Conservation (phyloP, 345 rosid species). For the Euphorbia tirucalli region DNA sequence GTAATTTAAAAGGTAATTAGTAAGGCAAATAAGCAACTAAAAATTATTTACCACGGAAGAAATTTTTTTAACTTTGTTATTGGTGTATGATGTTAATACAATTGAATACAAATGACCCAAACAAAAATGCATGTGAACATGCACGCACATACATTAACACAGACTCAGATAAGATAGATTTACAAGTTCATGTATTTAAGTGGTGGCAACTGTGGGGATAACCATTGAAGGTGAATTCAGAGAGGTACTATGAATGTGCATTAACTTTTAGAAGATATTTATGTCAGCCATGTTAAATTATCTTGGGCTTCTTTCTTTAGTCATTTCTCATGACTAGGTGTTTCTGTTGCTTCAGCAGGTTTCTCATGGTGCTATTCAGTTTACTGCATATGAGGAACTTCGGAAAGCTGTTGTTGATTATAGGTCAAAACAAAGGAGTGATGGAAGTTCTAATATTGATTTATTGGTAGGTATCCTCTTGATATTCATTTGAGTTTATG, state of each 20-base stretch:
- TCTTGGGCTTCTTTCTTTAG: constrained; percentile 5
- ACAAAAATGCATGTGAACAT: background rate
- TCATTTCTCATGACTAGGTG: constrained; percentile 10
- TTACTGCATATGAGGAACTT: constrained; percentile 86
- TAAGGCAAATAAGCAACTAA: background rate
- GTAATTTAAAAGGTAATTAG: background rate
- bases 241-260: background rate
- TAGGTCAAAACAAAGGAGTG: constrained; percentile 36
- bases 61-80: background rate
- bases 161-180: background rate
- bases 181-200: background rate
- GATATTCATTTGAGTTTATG: constrained; percentile 4
- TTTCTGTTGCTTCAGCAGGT: constrained; percentile 65
- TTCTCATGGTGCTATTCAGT: constrained; percentile 94
- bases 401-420: constrained; percentile 57
- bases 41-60: background rate
- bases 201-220: background rate
- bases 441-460: constrained; percentile 33
- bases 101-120: background rate
- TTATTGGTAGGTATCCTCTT: constrained; percentile 47
- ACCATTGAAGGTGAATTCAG: background rate
- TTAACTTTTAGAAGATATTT: constrained; percentile 7
- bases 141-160: background rate
- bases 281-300: constrained; percentile 2
- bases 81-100: constrained; percentile 4